Conservation (phyloP, 164 flowering plant species). For the Nymphaea colorata region DNA sequence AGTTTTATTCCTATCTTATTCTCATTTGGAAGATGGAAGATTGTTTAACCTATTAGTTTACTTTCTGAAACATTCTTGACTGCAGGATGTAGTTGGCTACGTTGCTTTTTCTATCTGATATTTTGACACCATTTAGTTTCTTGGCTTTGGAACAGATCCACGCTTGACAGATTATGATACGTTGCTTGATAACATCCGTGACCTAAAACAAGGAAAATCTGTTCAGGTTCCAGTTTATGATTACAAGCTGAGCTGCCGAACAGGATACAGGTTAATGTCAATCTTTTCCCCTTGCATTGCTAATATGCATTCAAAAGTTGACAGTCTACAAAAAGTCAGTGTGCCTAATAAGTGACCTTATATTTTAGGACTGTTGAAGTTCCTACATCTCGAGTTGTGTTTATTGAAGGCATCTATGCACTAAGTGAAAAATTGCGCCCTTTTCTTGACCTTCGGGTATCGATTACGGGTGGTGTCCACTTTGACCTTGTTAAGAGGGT, state of each 20-base stretch:
- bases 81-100: neutral
- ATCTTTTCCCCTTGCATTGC: neutral
- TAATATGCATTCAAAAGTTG: too few species aligned
- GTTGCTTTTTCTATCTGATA: neutral
- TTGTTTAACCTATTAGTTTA: neutral
- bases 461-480: constrained; percentile 97
- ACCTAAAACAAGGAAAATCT: constrained; percentile 62
- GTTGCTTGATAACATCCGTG: constrained; percentile 69
- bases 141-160: constrained; percentile 51
- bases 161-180: constrained; percentile 96
- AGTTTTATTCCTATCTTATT: too few species aligned
- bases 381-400: constrained; percentile 77
- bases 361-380: constrained; percentile 68
- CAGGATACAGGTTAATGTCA: constrained; percentile 65
- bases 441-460: constrained; percentile 71
- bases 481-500: constrained; percentile 97
- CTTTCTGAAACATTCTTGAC: neutral
- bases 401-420: constrained; percentile 95
- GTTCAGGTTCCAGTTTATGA: constrained; percentile 90
- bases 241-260: constrained; percentile 81
- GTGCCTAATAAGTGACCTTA: too few species aligned
- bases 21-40: neutral
- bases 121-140: neutral
- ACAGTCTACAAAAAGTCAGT: too few species aligned
- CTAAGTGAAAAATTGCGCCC: constrained; percentile 84